Percentiles rank a stretch among this genome's conserved stretches.
Evolutionary conservation across 306 rosid genomes (phyloP).

Genomic region (Prunus salicina): DNA sequence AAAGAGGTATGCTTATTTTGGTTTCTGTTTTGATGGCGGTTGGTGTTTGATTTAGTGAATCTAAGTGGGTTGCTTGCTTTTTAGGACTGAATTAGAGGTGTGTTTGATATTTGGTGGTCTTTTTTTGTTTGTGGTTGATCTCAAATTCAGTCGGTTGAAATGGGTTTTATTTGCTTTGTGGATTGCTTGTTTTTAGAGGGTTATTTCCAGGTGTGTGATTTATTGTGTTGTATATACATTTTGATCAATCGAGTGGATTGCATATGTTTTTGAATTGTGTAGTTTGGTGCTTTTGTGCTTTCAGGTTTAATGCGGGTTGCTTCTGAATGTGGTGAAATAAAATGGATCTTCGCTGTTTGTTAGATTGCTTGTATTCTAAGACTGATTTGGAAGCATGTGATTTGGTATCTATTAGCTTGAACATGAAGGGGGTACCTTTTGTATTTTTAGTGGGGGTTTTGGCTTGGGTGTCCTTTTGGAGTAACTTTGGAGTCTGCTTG

Average conservation of each 20-base stretch:
- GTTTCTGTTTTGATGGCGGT: background rate
- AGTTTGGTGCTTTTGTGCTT: background rate
- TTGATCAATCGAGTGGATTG: background rate
- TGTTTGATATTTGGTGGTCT: background rate
- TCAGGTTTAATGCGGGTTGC: background rate
- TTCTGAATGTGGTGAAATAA: background rate
- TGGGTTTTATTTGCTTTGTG: background rate
- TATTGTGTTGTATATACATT: background rate
- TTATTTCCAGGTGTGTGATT: background rate
- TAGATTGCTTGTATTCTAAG: slow-evolving; percentile 8
- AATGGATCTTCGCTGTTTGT: background rate
- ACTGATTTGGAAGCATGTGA: background rate
- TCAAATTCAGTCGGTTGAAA: background rate
- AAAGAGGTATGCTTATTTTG: slow-evolving; percentile 47
- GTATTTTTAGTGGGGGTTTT: background rate
- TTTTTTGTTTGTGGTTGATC: background rate
- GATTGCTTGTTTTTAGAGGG: background rate
- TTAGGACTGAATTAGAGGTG: background rate
- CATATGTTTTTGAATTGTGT: background rate
- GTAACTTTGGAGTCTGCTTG: background rate
- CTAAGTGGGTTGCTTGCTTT: background rate
- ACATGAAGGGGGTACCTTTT: background rate
- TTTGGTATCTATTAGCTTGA: background rate
- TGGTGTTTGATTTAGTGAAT: background rate
- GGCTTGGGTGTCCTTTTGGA: background rate